Evolutionary conservation across 345 rosid species (phyloP).

Genomic region (Eucalyptus tenuipes): DNA sequence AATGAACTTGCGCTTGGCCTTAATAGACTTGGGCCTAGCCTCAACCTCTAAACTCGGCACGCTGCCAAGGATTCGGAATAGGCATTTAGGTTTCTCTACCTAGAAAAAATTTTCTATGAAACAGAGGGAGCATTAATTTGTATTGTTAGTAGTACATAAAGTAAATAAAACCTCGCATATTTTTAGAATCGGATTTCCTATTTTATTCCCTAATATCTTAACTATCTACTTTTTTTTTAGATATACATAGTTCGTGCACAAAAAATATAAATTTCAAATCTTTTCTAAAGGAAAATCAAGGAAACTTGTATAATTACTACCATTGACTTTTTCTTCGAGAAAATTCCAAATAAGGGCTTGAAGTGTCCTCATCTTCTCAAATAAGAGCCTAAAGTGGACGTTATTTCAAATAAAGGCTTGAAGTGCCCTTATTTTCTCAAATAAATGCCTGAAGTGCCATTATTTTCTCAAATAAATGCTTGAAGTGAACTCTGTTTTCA

Average conservation of each 20-base stretch:
- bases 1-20: too few species aligned
- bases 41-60: too few species aligned
- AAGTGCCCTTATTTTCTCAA: too few species aligned
- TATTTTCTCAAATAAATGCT: too few species aligned
- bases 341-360: rapidly evolving
- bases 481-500: too few species aligned
- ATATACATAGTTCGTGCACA: not conserved
- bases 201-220: not conserved
- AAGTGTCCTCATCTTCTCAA: too few species aligned
- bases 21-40: too few species aligned
- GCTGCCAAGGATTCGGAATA: not conserved
- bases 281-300: too few species aligned
- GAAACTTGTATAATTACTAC: not conserved
- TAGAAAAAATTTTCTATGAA: not conserved
- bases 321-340: not conserved
- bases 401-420: too few species aligned
- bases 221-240: not conserved
- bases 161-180: not conserved
- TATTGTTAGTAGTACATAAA: not conserved
- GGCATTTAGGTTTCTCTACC: not conserved
- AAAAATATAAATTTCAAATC: too few species aligned
- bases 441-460: rapidly evolving
- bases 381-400: too few species aligned
- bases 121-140: not conserved
- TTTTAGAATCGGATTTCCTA: not conserved